These are phyloP conservation scores for Wickerhamomyces sydowiorum DNA, from an alignment of 805 yeast genomes.

Conservation along the genomic window DNA sequence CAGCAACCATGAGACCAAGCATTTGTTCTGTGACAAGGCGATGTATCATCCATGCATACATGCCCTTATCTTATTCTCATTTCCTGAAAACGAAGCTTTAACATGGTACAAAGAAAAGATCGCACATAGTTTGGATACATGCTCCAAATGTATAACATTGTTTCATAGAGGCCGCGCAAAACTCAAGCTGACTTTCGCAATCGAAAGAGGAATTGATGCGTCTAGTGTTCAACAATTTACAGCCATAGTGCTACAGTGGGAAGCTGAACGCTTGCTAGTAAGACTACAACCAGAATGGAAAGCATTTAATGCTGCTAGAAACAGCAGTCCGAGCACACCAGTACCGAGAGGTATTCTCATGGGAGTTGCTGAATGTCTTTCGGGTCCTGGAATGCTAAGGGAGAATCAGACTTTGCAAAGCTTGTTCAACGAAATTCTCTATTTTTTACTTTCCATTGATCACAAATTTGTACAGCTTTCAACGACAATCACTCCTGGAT, in stretches of 20 bases:
- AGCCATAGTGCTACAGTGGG: constrained; percentile 20
- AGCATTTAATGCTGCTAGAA: neutral
- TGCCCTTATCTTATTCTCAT: constrained; percentile 55
- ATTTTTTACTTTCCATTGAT: constrained; percentile 22
- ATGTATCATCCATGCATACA: constrained; percentile 46
- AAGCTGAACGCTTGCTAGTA: constrained; percentile 15
- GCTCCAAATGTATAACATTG: constrained; percentile 47
- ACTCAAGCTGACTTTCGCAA: constrained; percentile 45
- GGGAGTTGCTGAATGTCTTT: constrained; percentile 41
- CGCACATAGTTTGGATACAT: constrained; percentile 34
- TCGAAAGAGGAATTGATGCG: constrained; percentile 36
- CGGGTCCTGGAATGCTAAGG: constrained; percentile 47
- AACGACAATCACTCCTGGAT: constrained; percentile 38
- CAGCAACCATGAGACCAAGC: constrained; percentile 26
- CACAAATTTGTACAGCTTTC: constrained; percentile 21
- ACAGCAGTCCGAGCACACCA: neutral
- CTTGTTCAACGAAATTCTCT: constrained; percentile 32
- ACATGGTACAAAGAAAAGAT: constrained; percentile 36
- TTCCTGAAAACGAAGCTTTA: constrained; percentile 41
- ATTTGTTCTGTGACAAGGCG: constrained; percentile 51
- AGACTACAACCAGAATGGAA: constrained; percentile 2
- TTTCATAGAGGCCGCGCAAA: constrained; percentile 50
- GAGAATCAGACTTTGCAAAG: constrained; percentile 28
- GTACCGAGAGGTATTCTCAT: constrained; percentile 13
- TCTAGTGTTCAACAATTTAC: constrained; percentile 17